Base-by-base conservation (phyloP, 169 alveolate species). In the Babesia bovis region DNA sequence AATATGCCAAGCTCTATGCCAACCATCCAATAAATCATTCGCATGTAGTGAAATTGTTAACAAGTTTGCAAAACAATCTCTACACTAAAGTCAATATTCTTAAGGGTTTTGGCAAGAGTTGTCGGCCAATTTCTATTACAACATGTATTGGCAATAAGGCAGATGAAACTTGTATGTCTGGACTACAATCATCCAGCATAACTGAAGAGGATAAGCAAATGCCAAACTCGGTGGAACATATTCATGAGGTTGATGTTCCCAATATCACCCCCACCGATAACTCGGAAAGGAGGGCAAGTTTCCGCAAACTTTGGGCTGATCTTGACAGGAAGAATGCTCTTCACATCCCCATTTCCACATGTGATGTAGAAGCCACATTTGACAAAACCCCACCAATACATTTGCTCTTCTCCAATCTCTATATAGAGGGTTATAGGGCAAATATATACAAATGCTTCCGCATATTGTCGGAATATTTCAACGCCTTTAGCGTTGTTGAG, bases 361-460 rank as follows among this genome's bases (percentile, higher is more conserved):
- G 40, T 55, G 88, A 81, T 40, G n/a, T 69, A 26, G 17, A 53
- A 17, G 73, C 79, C 28, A 70, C 88, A 13, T 81, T 40, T 45
- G 88, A 81, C 45, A 81, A 63, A 38, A 81, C 88, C 4, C 21
- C 84, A n/a, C 81, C 85, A 4, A 7, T 81, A 33, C 84, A 81
- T 59, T 59, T 81, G 2, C 66, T 81, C 2, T 81, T 81, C 72
- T 81, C 88, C 23, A 81, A 81, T 58, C 66, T 81, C 28, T 61
- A 63, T 47, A 61, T 81, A 42, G 40, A 61, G 67, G 60, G 76
- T 32, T 61, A 63, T 45, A 41, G 88, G 23, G 35, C 55, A 12
- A 71, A 81, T 63, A 66, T 81, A 32, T 38, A 23, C 25, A 71
- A 65, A 56, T 81, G 88, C 51, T 63, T 69, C 52, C 65, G 84